Percentiles rank a stretch among this genome's conserved stretches.
These are phyloP conservation scores for Chenopodium quinoa DNA, from an alignment of 148 eudicot species.

Conservation along the genomic window DNA sequence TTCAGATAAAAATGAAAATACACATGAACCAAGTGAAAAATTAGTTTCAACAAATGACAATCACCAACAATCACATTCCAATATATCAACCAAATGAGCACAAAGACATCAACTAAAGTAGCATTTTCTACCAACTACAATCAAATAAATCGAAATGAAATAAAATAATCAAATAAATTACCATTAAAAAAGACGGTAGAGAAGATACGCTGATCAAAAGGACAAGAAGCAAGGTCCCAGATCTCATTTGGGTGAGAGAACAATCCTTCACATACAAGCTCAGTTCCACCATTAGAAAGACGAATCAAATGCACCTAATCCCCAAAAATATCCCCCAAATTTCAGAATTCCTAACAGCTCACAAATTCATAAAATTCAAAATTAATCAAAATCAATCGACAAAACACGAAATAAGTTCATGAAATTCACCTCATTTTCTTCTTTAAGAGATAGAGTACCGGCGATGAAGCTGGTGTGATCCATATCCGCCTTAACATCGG, in stretches of 20 bases:
- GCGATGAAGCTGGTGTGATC: slow-evolving; percentile 97
- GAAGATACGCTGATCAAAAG: slow-evolving; percentile 92
- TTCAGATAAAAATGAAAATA: not conserved
- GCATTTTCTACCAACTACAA: not conserved
- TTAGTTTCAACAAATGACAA: not conserved
- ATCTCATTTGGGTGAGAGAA: slow-evolving; percentile 96
- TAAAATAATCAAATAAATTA: slow-evolving; percentile 25
- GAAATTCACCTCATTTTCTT: slow-evolving; percentile 79
- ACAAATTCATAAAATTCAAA: not conserved
- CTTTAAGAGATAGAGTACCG: slow-evolving; percentile 95
- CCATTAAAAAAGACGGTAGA: slow-evolving; percentile 86
- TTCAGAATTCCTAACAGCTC: not conserved
- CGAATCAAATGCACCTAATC: slow-evolving; percentile 92
- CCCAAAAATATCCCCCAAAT: not conserved
- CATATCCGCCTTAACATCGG: slow-evolving; percentile 93
- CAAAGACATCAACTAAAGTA: not conserved
- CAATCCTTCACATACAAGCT: slow-evolving; percentile 89
- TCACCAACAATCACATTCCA: slow-evolving; percentile 1
- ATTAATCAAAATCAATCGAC: not conserved
- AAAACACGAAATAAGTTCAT: not conserved
- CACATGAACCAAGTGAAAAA: not conserved
- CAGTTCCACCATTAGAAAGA: slow-evolving; percentile 78
- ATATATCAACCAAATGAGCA: not conserved
- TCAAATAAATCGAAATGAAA: not conserved
- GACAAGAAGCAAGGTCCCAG: slow-evolving; percentile 96